Percentiles rank a stretch among this genome's conserved stretches.
Evolutionary conservation across 768 basidiomycete species (phyloP).

Genomic region (Pholiota molesta): DNA sequence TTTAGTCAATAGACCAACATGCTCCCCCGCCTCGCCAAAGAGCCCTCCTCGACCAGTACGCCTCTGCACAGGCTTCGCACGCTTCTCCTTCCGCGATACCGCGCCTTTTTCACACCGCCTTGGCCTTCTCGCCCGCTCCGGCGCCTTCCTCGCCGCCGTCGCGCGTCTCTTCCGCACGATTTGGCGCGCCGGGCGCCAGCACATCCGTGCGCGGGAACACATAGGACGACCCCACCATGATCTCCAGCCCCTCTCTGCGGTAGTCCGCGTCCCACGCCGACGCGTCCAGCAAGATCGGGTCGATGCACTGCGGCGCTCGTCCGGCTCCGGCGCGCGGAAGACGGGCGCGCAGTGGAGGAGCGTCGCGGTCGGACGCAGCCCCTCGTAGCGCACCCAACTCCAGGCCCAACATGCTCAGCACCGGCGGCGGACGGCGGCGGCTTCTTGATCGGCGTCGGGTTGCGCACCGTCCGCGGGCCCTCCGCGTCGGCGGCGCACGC

Average conservation of each 20-base stretch:
- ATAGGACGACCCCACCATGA: not conserved
- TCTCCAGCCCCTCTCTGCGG: not conserved
- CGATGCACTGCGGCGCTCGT: not conserved
- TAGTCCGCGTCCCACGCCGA: not conserved
- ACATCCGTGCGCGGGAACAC: not conserved
- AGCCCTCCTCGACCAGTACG: no score
- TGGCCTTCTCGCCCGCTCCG: not conserved
- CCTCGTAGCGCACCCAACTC: not conserved
- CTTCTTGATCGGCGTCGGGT: not conserved
- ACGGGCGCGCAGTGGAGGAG: not conserved
- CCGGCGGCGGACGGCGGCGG: no score
- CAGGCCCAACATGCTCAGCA: not conserved
- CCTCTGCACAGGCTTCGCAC: no score
- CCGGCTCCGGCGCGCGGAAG: no score
- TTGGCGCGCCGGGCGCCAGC: not conserved
- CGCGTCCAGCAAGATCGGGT: not conserved
- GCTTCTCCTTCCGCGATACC: no score
- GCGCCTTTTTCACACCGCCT: not conserved
- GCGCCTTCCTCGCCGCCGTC: not conserved
- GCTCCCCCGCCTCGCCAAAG: no score
- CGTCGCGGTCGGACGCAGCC: not conserved
- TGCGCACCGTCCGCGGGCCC: not conserved
- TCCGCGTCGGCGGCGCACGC: no score
- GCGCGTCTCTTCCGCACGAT: not conserved
- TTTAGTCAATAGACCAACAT: no score